These are phyloP conservation scores for Penicillium diatomitis DNA, from an alignment of 495 filamentous ascomycete species.

Conservation along the genomic window DNA sequence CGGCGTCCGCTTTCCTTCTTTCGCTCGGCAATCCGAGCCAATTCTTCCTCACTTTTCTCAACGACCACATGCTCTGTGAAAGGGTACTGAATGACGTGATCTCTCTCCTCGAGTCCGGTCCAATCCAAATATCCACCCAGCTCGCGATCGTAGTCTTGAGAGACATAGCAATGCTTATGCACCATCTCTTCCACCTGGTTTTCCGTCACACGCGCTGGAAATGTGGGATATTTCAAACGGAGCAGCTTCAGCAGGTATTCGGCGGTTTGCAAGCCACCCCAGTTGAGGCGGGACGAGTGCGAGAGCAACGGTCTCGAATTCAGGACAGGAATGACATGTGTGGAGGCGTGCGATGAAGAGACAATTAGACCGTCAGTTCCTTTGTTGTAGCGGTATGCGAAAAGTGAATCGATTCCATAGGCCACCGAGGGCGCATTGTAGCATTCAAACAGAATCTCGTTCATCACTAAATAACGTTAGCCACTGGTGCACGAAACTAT, in stretches of 20 bases:
- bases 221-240: constrained; percentile 84
- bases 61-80: constrained; percentile 82
- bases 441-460: constrained; percentile 91
- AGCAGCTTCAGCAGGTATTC: constrained; percentile 88
- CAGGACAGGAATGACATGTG: constrained; percentile 90
- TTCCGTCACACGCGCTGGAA: constrained; percentile 74
- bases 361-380: constrained; percentile 84
- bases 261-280: constrained; percentile 81
- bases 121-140: constrained; percentile 68
- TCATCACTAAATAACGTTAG: constrained; percentile 62
- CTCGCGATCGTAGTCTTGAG: constrained; percentile 71
- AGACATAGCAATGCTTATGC: constrained; percentile 84
- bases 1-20: constrained; percentile 87
- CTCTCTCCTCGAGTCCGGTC: constrained; percentile 79
- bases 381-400: constrained; percentile 86
- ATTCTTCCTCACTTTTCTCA: constrained; percentile 88
- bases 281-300: constrained; percentile 82
- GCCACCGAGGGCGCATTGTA: constrained; percentile 81
- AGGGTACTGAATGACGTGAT: constrained; percentile 83
- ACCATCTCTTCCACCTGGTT: constrained; percentile 81
- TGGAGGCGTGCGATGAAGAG: constrained; percentile 84
- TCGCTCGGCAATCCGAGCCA: constrained; percentile 77
- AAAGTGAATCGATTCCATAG: constrained; percentile 91
- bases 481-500: not conserved
- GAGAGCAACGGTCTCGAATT: constrained; percentile 72